Percentiles rank a stretch among this genome's conserved stretches.
Evolutionary conservation across 306 rosid species (phyloP).

Genomic region (Inga leiocalycina): DNA sequence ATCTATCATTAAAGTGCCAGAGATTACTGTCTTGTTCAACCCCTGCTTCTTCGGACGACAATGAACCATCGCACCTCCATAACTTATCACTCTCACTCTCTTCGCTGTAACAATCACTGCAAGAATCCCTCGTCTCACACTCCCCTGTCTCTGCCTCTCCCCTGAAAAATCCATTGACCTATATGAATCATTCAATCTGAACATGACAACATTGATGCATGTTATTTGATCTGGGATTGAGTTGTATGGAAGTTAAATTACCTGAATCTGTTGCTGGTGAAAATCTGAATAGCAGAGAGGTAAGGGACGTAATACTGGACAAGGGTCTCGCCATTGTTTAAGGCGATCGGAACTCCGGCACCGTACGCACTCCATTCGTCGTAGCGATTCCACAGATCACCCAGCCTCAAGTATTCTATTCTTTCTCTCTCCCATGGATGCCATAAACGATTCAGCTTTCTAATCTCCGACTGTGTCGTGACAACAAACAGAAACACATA

Average conservation of each 20-base stretch:
- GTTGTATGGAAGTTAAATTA: conserved; percentile 7
- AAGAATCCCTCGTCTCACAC: conserved; percentile 77
- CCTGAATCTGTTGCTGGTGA: conserved; percentile 80
- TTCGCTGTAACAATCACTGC: conserved; percentile 76
- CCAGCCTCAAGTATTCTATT: conserved; percentile 77
- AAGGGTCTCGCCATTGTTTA: conserved; percentile 73
- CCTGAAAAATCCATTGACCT: conserved; percentile 46
- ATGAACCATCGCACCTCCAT: conserved; percentile 84
- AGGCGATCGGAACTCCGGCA: conserved; percentile 76
- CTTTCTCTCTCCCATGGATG: conserved; percentile 90
- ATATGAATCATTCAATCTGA: background rate
- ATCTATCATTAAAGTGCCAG: conserved; percentile 63
- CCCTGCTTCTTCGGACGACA: conserved; percentile 85
- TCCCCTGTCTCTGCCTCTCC: conserved; percentile 79
- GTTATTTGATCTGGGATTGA: background rate
- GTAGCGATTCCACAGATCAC: conserved; percentile 82
- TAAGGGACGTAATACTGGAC: conserved; percentile 96
- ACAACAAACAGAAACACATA: background rate
- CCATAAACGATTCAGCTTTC: conserved; percentile 86
- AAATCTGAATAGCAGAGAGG: conserved; percentile 93
- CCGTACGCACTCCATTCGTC: conserved; percentile 98
- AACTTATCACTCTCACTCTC: conserved; percentile 84
- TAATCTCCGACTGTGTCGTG: conserved; percentile 61
- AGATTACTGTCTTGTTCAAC: conserved; percentile 58
- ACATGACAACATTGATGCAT: background rate